These are phyloP conservation scores for Cajanus cajan DNA, from an alignment of 306 rosid genomes.

Conservation along the genomic window DNA sequence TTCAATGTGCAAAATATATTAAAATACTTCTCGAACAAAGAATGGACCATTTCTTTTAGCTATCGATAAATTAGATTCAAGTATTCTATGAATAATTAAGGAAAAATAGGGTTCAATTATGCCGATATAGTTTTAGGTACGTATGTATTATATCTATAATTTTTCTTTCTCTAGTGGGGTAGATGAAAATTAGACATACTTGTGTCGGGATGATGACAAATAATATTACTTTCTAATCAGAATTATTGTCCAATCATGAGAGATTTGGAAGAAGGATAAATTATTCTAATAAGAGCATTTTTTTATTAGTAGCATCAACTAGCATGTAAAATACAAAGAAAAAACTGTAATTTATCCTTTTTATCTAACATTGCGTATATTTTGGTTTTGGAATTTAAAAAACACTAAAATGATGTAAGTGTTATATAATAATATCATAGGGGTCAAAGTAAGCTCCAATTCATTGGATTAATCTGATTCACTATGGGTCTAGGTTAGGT, in stretches of 20 bases:
- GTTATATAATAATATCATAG: too few species aligned
- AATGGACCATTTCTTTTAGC: not conserved
- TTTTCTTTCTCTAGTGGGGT: not conserved
- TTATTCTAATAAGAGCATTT: not conserved
- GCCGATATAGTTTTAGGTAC: not conserved
- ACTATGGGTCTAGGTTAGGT: too few species aligned
- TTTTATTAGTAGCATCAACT: too few species aligned
- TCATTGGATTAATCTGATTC: too few species aligned
- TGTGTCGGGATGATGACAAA: not conserved
- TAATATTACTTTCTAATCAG: not conserved
- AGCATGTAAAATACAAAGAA: too few species aligned
- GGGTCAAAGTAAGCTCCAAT: too few species aligned
- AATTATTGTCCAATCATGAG: not conserved
- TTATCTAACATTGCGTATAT: too few species aligned
- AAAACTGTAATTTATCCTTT: too few species aligned
- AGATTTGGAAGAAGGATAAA: not conserved
- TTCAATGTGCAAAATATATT: not conserved
- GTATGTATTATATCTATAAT: too few species aligned
- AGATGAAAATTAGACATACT: not conserved
- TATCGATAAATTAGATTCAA: not conserved
- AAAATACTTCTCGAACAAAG: not conserved
- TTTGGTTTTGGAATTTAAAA: too few species aligned
- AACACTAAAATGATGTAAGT: too few species aligned
- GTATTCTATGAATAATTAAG: not conserved
- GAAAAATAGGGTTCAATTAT: not conserved